A percentile compares a stretch with the other conserved stretches of the same genome.
phyloP scores from a whole-genome alignment of 805 yeast species.

The Kodamaea leandrae region DNA sequence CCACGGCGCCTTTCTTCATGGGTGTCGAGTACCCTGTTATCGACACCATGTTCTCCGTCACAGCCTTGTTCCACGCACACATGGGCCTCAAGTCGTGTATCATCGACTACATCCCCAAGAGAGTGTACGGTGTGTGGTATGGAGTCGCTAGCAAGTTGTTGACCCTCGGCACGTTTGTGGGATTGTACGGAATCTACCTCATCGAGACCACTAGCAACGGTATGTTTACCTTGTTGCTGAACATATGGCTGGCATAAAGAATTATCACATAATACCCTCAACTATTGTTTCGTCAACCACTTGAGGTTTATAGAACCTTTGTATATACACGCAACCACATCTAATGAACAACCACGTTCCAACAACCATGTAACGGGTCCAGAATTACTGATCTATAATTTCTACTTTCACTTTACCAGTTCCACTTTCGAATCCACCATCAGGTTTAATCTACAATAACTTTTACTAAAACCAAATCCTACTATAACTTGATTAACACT shows the following conservation, averaged over 20 bases:
- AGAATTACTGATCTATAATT: background rate
- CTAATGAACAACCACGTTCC: background rate
- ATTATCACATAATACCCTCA: too few species aligned
- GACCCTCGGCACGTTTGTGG: conserved; percentile 65
- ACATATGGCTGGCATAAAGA: conserved; percentile 51
- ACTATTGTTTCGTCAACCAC: too few species aligned
- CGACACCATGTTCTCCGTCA: conserved; percentile 68
- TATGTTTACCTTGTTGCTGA: conserved; percentile 58
- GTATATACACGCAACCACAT: background rate
- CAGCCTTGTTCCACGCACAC: conserved; percentile 73
- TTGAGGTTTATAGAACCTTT: too few species aligned
- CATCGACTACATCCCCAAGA: conserved; percentile 83
- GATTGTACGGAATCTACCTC: conserved; percentile 77
- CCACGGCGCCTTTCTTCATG: conserved; percentile 69
- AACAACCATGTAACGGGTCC: background rate
- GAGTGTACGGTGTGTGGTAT: conserved; percentile 81
- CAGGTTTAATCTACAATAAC: too few species aligned
- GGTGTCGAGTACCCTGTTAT: conserved; percentile 68
- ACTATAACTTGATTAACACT: background rate
- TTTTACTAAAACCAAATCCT: background rate
- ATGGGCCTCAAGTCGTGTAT: conserved; percentile 90
- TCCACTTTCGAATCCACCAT: too few species aligned
- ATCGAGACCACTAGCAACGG: conserved; percentile 83
- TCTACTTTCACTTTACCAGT: background rate
- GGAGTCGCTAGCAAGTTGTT: conserved; percentile 65